These are phyloP conservation scores for Saccharum hybrid DNA, from an alignment of 202 grass and related monocot species.

Conservation along the genomic window DNA sequence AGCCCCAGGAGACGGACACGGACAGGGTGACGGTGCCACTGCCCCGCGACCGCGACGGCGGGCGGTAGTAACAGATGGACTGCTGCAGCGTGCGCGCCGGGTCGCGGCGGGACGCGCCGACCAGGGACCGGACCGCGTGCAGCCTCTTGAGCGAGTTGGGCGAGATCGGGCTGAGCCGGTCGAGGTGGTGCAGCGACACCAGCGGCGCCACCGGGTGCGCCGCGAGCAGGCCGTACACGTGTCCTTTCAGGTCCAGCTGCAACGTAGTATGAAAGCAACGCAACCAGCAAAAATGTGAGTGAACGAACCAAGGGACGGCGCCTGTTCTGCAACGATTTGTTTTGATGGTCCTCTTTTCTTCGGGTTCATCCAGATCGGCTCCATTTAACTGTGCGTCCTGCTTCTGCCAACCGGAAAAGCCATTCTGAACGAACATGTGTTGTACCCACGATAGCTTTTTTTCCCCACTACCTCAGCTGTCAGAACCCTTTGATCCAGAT, in stretches of 20 bases:
- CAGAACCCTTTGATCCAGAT: neutral
- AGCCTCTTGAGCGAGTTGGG: slow-evolving; percentile 27
- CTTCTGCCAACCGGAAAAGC: neutral
- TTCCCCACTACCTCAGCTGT: neutral
- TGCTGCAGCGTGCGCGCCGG: too few relatives aligned
- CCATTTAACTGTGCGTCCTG: neutral
- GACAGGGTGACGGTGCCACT: too few relatives aligned
- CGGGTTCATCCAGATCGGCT: neutral
- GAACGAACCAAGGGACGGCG: neutral
- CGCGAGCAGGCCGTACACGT: slow-evolving; percentile 64
- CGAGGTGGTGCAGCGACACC: slow-evolving; percentile 77
- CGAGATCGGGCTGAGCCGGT: slow-evolving; percentile 53
- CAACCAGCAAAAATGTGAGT: neutral
- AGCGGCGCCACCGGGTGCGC: slow-evolving; percentile 74
- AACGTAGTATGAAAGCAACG: neutral
- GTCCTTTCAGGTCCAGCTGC: slow-evolving; percentile 60
- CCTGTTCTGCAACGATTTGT: neutral
- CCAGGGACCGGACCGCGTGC: slow-evolving; percentile 13
- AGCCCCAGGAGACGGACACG: too few relatives aligned
- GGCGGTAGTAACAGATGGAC: too few relatives aligned
- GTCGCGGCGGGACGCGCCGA: too few relatives aligned
- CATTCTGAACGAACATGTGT: neutral
- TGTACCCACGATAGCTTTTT: neutral
- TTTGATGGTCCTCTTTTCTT: neutral
- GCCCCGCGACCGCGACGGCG: too few relatives aligned